Conservation (phyloP, 768 basidiomycete species). For the Cyclocybe aegerita region DNA sequence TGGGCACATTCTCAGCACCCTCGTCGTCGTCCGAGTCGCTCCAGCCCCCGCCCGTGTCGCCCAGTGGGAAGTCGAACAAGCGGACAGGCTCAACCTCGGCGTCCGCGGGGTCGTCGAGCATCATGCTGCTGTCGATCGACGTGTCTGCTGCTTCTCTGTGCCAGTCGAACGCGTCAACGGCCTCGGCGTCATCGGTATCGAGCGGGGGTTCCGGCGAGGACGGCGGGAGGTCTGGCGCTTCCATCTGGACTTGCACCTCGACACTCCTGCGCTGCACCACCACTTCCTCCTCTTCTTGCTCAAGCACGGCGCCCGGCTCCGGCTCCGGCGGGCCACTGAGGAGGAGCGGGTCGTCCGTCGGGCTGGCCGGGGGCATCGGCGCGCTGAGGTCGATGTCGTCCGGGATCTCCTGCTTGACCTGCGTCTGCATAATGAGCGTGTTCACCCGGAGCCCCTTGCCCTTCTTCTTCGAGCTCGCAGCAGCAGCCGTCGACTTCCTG, state of each 20-base stretch:
- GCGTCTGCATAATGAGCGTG: slow-evolving; percentile 1
- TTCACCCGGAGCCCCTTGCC: slow-evolving; percentile 6
- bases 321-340: slow-evolving; percentile 46
- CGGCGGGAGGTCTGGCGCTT: slow-evolving; percentile 15
- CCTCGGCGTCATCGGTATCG: slow-evolving; percentile 15
- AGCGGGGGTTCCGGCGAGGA: slow-evolving; percentile 21
- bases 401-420: slow-evolving; percentile 65
- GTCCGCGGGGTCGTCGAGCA: slow-evolving; percentile 28
- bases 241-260: not conserved
- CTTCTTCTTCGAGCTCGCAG: slow-evolving; percentile 10
- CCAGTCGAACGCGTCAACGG: slow-evolving; percentile 22
- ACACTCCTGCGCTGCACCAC: not conserved
- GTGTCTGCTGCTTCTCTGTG: slow-evolving; percentile 8
- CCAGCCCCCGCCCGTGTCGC: slow-evolving; percentile 27
- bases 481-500: slow-evolving; percentile 16
- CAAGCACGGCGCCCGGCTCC: not conserved
- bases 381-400: slow-evolving; percentile 52
- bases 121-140: slow-evolving; percentile 22
- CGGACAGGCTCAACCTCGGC: slow-evolving; percentile 25
- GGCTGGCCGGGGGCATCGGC: slow-evolving; percentile 69
- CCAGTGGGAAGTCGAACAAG: slow-evolving; percentile 27
- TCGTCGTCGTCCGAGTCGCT: slow-evolving; percentile 38
- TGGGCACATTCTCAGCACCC: not conserved
- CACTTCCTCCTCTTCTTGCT: not conserved
- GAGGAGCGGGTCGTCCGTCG: slow-evolving; percentile 74